Evolutionary conservation across 2,329 filamentous ascomycete species (phyloP).

Genomic region (Rutstroemia sp.): DNA sequence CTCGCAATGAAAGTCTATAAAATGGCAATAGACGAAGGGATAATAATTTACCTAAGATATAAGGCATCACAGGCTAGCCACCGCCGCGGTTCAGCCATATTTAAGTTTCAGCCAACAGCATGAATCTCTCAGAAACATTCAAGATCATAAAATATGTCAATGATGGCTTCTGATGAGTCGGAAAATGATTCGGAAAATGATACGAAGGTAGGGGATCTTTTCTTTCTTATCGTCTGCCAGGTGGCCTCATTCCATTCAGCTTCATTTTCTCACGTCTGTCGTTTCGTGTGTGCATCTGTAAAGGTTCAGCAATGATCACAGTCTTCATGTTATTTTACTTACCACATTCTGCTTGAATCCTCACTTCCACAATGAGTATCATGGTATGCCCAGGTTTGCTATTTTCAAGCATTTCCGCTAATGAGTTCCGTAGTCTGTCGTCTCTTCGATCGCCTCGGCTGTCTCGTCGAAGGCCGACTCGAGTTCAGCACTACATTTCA

Average conservation of each 20-base stretch:
- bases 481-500: conserved; percentile 2
- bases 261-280: background rate
- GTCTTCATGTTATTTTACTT: background rate
- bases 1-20: too few species aligned
- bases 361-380: background rate
- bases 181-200: background rate
- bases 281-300: background rate
- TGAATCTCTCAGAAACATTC: background rate
- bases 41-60: too few species aligned
- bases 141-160: background rate
- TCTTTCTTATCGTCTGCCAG: background rate
- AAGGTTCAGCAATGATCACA: background rate
- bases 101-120: background rate
- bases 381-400: conserved; percentile 2
- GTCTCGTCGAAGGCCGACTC: background rate
- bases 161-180: conserved; percentile 16
- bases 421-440: conserved; percentile 2
- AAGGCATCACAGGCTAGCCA: too few species aligned
- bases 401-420: background rate
- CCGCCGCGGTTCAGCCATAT: background rate
- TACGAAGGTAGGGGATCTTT: background rate
- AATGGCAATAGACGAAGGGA: too few species aligned
- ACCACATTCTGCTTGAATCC: background rate
- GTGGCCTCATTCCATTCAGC: background rate
- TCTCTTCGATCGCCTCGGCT: conserved; percentile 3